phyloP scores from a whole-genome alignment of 1,284 basidiomycete species.

The Cryptococcus neoformans region DNA sequence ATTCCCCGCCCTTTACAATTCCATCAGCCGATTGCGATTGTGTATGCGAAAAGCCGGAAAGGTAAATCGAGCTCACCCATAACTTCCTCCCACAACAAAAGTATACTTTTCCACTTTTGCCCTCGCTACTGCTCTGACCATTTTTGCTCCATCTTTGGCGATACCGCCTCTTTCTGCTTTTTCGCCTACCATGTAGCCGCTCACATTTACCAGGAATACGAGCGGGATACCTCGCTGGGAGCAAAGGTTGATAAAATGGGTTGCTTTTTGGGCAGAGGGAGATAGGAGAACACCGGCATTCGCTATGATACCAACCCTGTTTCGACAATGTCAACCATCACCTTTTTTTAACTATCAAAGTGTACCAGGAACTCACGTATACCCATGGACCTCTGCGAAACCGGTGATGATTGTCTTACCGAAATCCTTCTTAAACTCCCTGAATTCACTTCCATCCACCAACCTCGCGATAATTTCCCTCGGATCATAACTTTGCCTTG shows the following conservation, averaged over 20 bases:
- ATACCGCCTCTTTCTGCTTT: conserved; percentile 91
- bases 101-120: conserved; percentile 93
- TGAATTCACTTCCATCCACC: conserved; percentile 86
- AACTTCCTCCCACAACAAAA: conserved; percentile 90
- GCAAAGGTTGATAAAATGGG: conserved; percentile 92
- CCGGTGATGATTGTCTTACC: conserved; percentile 86
- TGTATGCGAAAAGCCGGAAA: background rate
- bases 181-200: conserved; percentile 89
- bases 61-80: conserved; percentile 54
- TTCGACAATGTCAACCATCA: background rate
- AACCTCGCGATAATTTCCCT: conserved; percentile 86
- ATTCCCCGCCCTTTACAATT: conserved; percentile 66
- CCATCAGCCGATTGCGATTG: background rate
- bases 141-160: conserved; percentile 96
- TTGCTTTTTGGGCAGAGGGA: conserved; percentile 87
- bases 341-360: conserved; percentile 26
- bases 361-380: conserved; percentile 45
- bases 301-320: conserved; percentile 77
- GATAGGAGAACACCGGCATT: conserved; percentile 96
- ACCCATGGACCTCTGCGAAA: conserved; percentile 87
- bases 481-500: conserved; percentile 86
- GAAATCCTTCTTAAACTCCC: conserved; percentile 95
- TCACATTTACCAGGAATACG: conserved; percentile 91
- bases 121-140: conserved; percentile 94
- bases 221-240: conserved; percentile 86